Percentiles rank a stretch among this genome's conserved stretches.
Evolutionary conservation across 441 rosid genomes (phyloP).

Genomic region (Theobroma grandiflorum): DNA sequence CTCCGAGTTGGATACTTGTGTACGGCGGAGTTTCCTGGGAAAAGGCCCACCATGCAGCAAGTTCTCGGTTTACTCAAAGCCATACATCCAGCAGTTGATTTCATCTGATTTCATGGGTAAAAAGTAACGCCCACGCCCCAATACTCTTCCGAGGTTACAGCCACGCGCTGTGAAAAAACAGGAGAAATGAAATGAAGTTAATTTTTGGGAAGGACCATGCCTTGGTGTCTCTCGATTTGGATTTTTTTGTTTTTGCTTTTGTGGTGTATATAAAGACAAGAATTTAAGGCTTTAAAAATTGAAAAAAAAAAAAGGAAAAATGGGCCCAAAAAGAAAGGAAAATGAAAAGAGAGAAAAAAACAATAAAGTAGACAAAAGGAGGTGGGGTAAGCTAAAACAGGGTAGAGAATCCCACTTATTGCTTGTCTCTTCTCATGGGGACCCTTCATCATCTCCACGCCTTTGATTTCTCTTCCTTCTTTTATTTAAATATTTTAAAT

Average conservation of each 20-base stretch:
- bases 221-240: constrained; percentile 19
- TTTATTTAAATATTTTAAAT: neutral
- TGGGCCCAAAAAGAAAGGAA: neutral
- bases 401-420: constrained; percentile 54
- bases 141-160: neutral
- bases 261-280: constrained; percentile 14
- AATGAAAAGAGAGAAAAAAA: neutral
- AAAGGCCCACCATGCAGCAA: constrained; percentile 94
- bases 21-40: constrained; percentile 77
- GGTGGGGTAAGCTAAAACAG: constrained; percentile 11
- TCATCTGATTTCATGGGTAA: constrained; percentile 18
- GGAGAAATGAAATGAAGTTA: neutral
- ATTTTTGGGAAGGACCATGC: constrained; percentile 13
- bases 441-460: neutral
- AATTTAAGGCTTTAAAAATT: neutral
- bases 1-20: constrained; percentile 84
- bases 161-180: neutral
- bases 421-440: constrained; percentile 44
- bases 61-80: constrained; percentile 90
- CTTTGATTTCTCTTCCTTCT: neutral
- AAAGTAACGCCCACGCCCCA: neutral
- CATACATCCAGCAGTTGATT: constrained; percentile 42
- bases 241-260: neutral
- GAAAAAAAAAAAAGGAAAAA: neutral
- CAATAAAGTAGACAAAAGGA: constrained; percentile 14